Evolutionary conservation across 352 stramenopile genomes (phyloP), one percentile per base, ranked within the genome.

Genomic region (Elongisporangium undulatum): DNA sequence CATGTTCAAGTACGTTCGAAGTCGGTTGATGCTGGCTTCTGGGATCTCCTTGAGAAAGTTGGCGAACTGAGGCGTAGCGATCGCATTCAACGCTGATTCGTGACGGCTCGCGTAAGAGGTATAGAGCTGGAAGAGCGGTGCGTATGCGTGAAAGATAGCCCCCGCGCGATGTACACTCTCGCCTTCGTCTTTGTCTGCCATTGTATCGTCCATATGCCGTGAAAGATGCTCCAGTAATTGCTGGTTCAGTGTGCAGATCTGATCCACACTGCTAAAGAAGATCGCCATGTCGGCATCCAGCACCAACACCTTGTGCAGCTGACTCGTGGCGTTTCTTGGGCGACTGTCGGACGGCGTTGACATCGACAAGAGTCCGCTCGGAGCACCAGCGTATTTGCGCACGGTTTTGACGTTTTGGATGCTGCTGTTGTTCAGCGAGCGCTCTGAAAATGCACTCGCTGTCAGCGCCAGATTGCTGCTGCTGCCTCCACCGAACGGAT

Each of bases 231-330:
- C 84, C n/a, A 95, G 61, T 7, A 95, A 65, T 61, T 95, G 86
- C 64, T 95, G 86, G 50, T 95, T 95, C 2, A 95, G 68, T 12
- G 85, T 95, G 58, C 83, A 94, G 53, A 95, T 92, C 56, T 95
- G 84, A 50, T 94, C 85, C 17, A 95, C 86, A 52, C 84, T 94
- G 69, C 72, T 92, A 58, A 95, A 95, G 56, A 95, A 95, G 54
- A 95, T 90, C 9, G 85, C 85, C 67, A 95, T 80, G 53, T 91
- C 82, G 7, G 86, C 86, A 51, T 95, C 82, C 66, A 95, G 77
- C 13, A 93, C 64, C n/a, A 92, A 55, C 17, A 79, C 70, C 64
- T 87, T 89, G 39, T 71, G 63, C 12, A 26, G 10, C 34, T 69
- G 56, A 17, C 58, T 21, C 1, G 53, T 38, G 22, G 49, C 56